phyloP scores from a whole-genome alignment of 225 moss, liverwort and hornwort species.

The Thuidium tamariscinum region DNA sequence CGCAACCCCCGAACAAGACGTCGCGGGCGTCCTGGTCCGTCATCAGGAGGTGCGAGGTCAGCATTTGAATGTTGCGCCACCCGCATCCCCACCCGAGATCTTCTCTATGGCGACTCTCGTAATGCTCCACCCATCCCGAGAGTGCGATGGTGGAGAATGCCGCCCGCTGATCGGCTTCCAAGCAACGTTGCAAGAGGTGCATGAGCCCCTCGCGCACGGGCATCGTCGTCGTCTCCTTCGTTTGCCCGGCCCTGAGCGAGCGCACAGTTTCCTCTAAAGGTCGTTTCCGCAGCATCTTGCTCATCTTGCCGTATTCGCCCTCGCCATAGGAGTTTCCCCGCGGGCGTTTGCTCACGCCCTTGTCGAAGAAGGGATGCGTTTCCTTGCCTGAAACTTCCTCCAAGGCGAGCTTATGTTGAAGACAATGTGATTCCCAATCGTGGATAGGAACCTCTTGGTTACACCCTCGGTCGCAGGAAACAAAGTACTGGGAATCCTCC shows the following conservation, averaged over 20 bases:
- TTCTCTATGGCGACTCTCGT: conserved; percentile 54
- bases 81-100: conserved; percentile 86
- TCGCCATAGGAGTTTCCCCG: conserved; percentile 25
- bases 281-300: conserved; percentile 7
- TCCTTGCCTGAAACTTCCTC: conserved; percentile 8
- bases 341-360: conserved; percentile 18
- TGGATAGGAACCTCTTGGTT: conserved; percentile 29
- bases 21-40: conserved; percentile 31
- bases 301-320: conserved; percentile 17
- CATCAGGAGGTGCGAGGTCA: conserved; percentile 46
- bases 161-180: conserved; percentile 27
- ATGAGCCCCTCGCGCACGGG: conserved; percentile 36
- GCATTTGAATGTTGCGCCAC: conserved; percentile 81
- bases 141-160: conserved; percentile 39
- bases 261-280: conserved; percentile 31
- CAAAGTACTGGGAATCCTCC: neutral
- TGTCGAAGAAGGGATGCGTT: neutral
- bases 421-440: conserved; percentile 48
- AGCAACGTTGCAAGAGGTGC: conserved; percentile 42
- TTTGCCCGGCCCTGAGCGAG: conserved; percentile 36
- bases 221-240: conserved; percentile 17
- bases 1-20: conserved; percentile 52
- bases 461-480: conserved; percentile 34
- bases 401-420: conserved; percentile 34
- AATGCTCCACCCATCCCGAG: conserved; percentile 59